Base-by-base conservation (phyloP, 2,329 filamentous ascomycete species). In the Stachybotrys elegans region DNA sequence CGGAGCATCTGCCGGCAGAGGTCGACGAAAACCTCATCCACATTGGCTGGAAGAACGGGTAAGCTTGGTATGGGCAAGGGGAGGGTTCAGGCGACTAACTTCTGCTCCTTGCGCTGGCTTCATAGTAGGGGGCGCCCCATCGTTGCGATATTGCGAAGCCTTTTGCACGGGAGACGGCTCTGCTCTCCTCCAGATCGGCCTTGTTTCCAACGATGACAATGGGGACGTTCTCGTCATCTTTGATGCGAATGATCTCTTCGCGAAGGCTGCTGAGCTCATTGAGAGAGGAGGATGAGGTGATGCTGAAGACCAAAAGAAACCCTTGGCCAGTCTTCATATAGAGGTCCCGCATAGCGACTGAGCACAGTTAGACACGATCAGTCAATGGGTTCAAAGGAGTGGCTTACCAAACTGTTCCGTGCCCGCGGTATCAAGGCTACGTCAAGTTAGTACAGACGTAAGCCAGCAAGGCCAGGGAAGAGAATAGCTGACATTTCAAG, bases 261-360 rank as follows among this genome's bases (percentile, higher is more conserved):
- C 88, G 84, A 34, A 95, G 75, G 55, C 87, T 84, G 54, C 81
- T 77, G 22, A 95, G 78, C 65, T 95, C 89, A 55, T 83, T 79
- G 32, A 95, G 75, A n/a, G 88, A 94, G 25, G 87, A 87, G 48
- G 78, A 74, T 49, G 88, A 93, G 16, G 88, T 92, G 60, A 95
- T 95, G 67, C 86, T 92, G 69, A 95, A 95, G 46, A 95, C 90
- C 29, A 95, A 77, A 44, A 95, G 78, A 63, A 95, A 95, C 0
- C 90, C 89, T 68, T 95, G 88, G 44, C 89, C 89, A 31, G 89
- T 88, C 62, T 93, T 93, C 88, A 95, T 94, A 71, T 95, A 93
- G 37, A 92, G 74, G 61, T 93, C 88, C 60, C 87, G 78, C 78
- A 81, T 81, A 45, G 78, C 77, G 55, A 81, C 74, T 81, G 49